Base-by-base conservation (phyloP, 768 basidiomycete genomes). In the Xerocomellus chrysenteron region DNA sequence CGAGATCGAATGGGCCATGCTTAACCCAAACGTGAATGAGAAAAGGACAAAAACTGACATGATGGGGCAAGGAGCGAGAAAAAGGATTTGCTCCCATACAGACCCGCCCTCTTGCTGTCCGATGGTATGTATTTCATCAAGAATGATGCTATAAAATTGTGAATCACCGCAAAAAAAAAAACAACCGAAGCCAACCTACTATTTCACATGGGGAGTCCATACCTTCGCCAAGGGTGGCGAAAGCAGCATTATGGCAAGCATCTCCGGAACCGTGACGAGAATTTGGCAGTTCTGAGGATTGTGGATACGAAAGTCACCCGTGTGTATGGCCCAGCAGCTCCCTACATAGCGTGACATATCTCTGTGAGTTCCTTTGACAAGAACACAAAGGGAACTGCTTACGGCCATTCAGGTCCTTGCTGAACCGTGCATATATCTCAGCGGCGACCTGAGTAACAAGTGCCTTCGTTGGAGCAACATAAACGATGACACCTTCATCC, bases 381-480 rank as follows among this genome's bases (percentile, higher is more conserved):
- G 19, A 30, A 21, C 21, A 48, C 13, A 45, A 32, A 54, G 4
- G 37, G 26, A 24, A 49, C 5, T 24, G 75, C 79, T 57, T 53
- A 82, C 81, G 73, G 19, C 75, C 74, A 30, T 76, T 74, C 19
- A 81, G 53, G 32, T 79, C 73, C 76, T 89, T 82, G 58, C 76
- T 78, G 67, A 86, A 89, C 5, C 87, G 76, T 3, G 82, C 87
- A 55, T 87, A 87, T n/a, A 88, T 77, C 63, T 90, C 88, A 0
- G 88, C 85, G 0, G 87, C 84, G 28, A 87, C 82, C 62, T 90
- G 88, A 36, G 77, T 78, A 48, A 90, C 88, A 0, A 90, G 75
- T 0, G 88, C 86, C 65, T 90, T 90, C 8, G 88, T 88, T 0
- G 88, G 88, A 0, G 88, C 87, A 42, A 90, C 80, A 65, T 90